Conservation (phyloP, 768 basidiomycete species). For the Heimioporus sp. region DNA sequence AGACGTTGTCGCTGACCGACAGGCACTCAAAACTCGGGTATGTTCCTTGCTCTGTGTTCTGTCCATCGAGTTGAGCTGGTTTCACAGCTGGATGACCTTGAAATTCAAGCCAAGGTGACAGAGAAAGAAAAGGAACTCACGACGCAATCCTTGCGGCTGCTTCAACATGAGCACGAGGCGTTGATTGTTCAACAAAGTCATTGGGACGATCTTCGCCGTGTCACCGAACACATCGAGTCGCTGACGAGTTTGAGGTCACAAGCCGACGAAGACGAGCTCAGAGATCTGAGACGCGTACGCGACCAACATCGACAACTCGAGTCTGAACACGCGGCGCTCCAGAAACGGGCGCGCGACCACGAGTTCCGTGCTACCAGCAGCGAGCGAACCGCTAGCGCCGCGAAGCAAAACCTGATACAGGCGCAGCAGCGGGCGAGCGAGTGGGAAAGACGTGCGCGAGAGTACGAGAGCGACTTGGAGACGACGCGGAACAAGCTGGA, state of each 20-base stretch:
- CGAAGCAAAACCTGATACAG: constrained; percentile 63
- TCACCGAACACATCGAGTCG: constrained; percentile 70
- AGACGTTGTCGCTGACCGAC: constrained; percentile 55
- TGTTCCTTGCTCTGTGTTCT: constrained; percentile 13
- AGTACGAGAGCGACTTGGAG: constrained; percentile 65
- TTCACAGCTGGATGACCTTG: constrained; percentile 56
- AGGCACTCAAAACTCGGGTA: constrained; percentile 60
- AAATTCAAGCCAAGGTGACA: constrained; percentile 54
- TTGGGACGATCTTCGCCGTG: constrained; percentile 73
- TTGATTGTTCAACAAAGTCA: constrained; percentile 63
- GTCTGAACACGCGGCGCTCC: constrained; percentile 60
- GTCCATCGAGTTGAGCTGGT: not conserved
- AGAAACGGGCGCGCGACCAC: constrained; percentile 72
- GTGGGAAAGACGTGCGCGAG: constrained; percentile 78
- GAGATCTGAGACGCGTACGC: constrained; percentile 64
- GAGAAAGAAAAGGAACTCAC: constrained; percentile 64
- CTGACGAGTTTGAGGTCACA: constrained; percentile 61
- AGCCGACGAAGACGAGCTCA: constrained; percentile 67
- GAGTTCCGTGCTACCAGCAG: constrained; percentile 59
- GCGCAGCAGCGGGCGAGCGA: constrained; percentile 78
- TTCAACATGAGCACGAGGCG: constrained; percentile 62
- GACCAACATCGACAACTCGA: constrained; percentile 61
- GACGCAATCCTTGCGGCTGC: constrained; percentile 44
- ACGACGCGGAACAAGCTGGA: constrained; percentile 59
- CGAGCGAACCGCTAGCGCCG: constrained; percentile 56